These are phyloP conservation scores for Albugo laibachii DNA, from an alignment of 352 stramenopile species.

Conservation along the genomic window DNA sequence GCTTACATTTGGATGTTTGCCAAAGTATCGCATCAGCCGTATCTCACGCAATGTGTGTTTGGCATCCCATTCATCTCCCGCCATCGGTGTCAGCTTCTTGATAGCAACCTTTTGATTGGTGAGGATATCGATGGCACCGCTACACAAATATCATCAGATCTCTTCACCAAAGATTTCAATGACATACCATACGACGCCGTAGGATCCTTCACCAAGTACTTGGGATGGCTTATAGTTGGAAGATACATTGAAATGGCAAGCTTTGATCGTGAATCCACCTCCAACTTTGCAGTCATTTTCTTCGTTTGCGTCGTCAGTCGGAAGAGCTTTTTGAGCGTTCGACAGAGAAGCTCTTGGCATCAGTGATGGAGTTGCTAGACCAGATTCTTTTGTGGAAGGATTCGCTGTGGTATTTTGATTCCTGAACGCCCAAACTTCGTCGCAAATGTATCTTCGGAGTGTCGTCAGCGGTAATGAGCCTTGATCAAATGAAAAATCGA, in stretches of 20 bases:
- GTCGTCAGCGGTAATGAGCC: constrained; percentile 49
- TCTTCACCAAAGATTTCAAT: neutral
- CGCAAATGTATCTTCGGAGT: constrained; percentile 56
- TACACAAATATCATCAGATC: constrained; percentile 5
- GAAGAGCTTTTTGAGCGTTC: neutral
- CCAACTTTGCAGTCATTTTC: constrained; percentile 36
- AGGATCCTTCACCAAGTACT: constrained; percentile 81
- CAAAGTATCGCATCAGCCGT: constrained; percentile 79
- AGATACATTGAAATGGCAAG: constrained; percentile 71
- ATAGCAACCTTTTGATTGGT: constrained; percentile 76
- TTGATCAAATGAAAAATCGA: constrained; percentile 68
- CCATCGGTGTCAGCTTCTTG: constrained; percentile 88
- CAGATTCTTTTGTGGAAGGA: constrained; percentile 12
- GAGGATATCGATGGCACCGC: constrained; percentile 44
- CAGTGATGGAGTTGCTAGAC: neutral
- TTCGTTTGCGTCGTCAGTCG: constrained; percentile 18
- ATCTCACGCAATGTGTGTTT: constrained; percentile 86
- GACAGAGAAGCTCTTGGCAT: neutral
- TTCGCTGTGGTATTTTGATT: constrained; percentile 11
- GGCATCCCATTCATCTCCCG: constrained; percentile 69
- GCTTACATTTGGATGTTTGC: constrained; percentile 71
- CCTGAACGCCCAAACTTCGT: constrained; percentile 49
- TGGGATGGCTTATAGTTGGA: constrained; percentile 62
- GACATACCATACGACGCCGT: constrained; percentile 79
- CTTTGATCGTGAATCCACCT: constrained; percentile 60